A percentile compares a stretch with the other conserved stretches of the same genome.
These are phyloP conservation scores for Echinosophora koreensis DNA, from an alignment of 306 rosid genomes.

Conservation along the genomic window DNA sequence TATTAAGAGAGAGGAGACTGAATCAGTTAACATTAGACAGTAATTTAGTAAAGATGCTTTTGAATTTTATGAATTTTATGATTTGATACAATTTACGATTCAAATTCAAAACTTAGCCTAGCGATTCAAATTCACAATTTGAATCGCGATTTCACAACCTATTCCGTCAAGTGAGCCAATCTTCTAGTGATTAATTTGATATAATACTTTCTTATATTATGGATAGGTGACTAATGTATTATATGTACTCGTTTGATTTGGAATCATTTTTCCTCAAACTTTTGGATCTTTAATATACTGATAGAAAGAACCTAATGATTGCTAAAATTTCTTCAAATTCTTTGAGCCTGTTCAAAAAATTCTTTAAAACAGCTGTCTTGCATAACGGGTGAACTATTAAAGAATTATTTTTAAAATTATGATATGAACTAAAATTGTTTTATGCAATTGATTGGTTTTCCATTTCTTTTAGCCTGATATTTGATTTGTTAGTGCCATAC, in stretches of 20 bases:
- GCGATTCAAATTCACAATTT: too few relatives aligned
- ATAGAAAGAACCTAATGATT: conserved; percentile 15
- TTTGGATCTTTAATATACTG: conserved; percentile 9
- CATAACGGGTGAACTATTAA: not conserved
- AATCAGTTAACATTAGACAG: too few relatives aligned
- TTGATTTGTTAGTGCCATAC: not conserved
- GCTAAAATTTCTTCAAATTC: not conserved
- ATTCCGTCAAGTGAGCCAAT: too few relatives aligned
- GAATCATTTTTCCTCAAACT: not conserved
- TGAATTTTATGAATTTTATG: too few relatives aligned
- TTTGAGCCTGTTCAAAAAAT: too few relatives aligned
- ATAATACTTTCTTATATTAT: not conserved
- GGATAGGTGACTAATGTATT: not conserved
- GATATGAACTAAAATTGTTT: conserved; percentile 18
- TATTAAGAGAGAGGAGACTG: too few relatives aligned
- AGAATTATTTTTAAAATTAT: conserved; percentile 3
- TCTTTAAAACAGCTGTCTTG: not conserved
- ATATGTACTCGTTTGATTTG: conserved; percentile 32
- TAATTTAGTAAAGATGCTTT: too few relatives aligned
- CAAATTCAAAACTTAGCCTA: too few relatives aligned
- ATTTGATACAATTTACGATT: too few relatives aligned
- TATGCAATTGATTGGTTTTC: conserved; percentile 22
- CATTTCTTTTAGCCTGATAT: not conserved
- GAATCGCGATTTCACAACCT: too few relatives aligned
- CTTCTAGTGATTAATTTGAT: too few relatives aligned